Evolutionary conservation across 768 basidiomycete genomes (phyloP), one percentile per base, ranked within the genome.

Genomic region (Clitopilus passeckerianus): DNA sequence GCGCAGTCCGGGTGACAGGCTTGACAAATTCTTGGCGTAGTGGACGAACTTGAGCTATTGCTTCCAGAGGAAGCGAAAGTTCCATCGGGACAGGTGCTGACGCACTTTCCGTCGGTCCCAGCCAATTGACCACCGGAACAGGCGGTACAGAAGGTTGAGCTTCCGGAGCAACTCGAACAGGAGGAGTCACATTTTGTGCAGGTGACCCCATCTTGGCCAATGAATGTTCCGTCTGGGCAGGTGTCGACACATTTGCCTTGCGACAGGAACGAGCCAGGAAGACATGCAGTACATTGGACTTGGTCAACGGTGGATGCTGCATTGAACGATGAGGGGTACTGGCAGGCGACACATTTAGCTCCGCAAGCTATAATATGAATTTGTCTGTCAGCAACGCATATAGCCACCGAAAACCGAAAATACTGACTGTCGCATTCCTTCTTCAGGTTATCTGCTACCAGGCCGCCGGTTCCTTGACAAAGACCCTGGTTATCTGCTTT

Each of bases 1-100:
- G 83, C 84, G 66, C 93, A 96, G 68, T 95, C 94, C 0, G 91
- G 85, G 60, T 95, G 93, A 70, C 94, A 96, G 5, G 86, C 65
- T 57, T 85, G 67, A 74, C 93, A 95, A 24, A 82, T n/a, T 18
- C 6, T 50, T 12, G n/a, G 7, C 5, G 6, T 50, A n/a, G 46
- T 50, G 2, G 46, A 18, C n/a, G 46, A 50, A n/a, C 27, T 30
- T 30, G 37, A 15, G 46, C 46, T 50, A 12, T 50, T 50, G 9
- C 15, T 72, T 22, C 85, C 83, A 30, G 84, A 79, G 10, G 89
- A 81, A 56, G 78, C 73, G 73, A 93, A 88, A 1, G 86, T 83
- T 60, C 83, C 84, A 37, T 86, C 79, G 0, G 93, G 91, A 67
- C 93, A 95, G 5, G 84, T 80, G 16, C 82, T 74, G 52, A 90